Evolutionary conservation across 805 yeast genomes (phyloP), one percentile per base, ranked within the genome.

Genomic region (Candida fluviatilis): DNA sequence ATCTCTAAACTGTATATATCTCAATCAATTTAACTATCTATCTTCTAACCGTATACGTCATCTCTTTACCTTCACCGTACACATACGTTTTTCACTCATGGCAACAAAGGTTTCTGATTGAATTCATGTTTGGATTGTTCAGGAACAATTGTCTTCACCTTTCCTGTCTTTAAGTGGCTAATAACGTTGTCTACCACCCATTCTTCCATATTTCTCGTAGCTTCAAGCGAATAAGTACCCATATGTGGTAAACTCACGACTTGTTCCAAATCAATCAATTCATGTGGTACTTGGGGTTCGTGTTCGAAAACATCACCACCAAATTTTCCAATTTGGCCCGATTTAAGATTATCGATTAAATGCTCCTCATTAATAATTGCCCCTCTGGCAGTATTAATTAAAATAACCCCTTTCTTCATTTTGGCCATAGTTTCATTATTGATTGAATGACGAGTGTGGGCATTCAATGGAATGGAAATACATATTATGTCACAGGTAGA

Each of bases 341-440:
- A 55, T 49, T 79, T 75, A 47, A 85, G 64, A 5, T 75, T 76
- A 15, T 66, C 65, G 5, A 76, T 67, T 39, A 85, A 56, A 4
- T 81, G 81, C 2, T 55, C 38, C 57, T 84, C 90, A 55, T 84
- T 83, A 47, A 83, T 75, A 30, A 89, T 79, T 2, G 91, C 83
- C 14, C 97, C 97, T 53, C 97, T 76, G 4, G 96, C 93, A 10
- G 95, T 87, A 63, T 89, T 89, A 29, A 87, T 80, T 18, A 82
- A 63, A 12, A 84, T 78, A 24, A 81, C 89, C 29, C 89, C 93
- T 41, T 78, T 77, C 60, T 89, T 89, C 85, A 84, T 80, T 59
- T 81, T 76, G 17, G 62, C 54, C 38, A 89, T 71, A 2, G 80
- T 66, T 10, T 71, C 80, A 34, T 66, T 72, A 60, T 82, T 73